Evolutionary conservation across 129 eudicot genomes (phyloP).

Genomic region (Flaveria brownii): DNA sequence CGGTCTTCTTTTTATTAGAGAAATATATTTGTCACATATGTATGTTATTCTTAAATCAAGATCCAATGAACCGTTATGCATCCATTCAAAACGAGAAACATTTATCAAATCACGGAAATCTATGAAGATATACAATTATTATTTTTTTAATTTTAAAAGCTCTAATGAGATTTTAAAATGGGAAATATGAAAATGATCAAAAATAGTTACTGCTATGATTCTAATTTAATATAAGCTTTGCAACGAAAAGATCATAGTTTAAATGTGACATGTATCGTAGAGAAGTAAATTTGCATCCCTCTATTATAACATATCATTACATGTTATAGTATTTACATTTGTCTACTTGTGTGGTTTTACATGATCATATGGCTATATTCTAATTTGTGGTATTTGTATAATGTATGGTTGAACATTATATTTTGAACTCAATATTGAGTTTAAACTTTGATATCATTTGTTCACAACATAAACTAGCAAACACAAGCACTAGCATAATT

Average conservation of each 20-base stretch:
- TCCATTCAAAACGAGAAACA: background rate
- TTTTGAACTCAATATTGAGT: background rate
- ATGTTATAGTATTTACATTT: too few relatives aligned
- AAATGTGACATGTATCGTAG: too few relatives aligned
- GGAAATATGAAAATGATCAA: background rate
- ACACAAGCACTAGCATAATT: background rate
- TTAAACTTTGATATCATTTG: background rate
- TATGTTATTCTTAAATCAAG: background rate
- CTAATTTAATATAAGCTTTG: too few relatives aligned
- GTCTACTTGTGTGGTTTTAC: too few relatives aligned
- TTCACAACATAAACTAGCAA: background rate
- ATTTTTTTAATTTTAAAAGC: background rate
- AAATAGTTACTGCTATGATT: background rate
- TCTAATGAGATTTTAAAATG: background rate
- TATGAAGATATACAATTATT: conserved; percentile 1
- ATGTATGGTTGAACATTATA: background rate
- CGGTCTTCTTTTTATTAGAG: too few relatives aligned
- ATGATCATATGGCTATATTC: too few relatives aligned
- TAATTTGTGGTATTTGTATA: too few relatives aligned
- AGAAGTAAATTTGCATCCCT: too few relatives aligned
- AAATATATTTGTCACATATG: too few relatives aligned
- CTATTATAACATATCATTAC: too few relatives aligned
- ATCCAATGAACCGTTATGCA: background rate
- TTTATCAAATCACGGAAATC: conserved; percentile 4
- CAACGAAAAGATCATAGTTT: too few relatives aligned